These are phyloP conservation scores for Mycena pura DNA, from an alignment of 768 basidiomycete genomes.

Conservation along the genomic window DNA sequence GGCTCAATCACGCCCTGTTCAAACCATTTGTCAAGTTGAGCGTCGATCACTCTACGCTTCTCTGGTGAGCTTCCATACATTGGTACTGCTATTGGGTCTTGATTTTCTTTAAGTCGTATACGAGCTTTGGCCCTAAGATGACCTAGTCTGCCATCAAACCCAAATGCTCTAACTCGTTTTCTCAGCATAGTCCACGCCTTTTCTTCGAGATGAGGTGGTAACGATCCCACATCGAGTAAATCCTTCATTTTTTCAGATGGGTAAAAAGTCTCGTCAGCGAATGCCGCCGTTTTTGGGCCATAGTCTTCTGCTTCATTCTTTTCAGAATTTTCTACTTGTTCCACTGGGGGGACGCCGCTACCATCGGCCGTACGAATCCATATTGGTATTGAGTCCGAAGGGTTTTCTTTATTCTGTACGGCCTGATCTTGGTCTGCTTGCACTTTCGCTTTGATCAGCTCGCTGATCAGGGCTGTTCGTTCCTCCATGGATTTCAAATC, in stretches of 20 bases:
- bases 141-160: not conserved
- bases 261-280: not conserved
- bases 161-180: not conserved
- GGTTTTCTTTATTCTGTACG: no score
- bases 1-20: not conserved
- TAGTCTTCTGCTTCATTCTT: not conserved
- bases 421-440: no score
- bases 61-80: not conserved
- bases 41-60: not conserved
- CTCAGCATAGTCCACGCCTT: not conserved
- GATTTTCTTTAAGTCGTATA: not conserved
- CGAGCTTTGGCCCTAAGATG: not conserved
- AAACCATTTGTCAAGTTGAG: constrained; percentile 4
- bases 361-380: not conserved
- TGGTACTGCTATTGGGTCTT: not conserved
- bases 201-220: not conserved
- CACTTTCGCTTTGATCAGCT: no score
- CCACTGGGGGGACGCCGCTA: no score
- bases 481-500: no score
- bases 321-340: not conserved
- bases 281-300: not conserved
- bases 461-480: no score
- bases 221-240: not conserved
- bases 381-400: not conserved
- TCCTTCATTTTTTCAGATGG: not conserved